Base-by-base conservation (phyloP, 2,329 filamentous ascomycete species). In the Nothopassalora personata region DNA sequence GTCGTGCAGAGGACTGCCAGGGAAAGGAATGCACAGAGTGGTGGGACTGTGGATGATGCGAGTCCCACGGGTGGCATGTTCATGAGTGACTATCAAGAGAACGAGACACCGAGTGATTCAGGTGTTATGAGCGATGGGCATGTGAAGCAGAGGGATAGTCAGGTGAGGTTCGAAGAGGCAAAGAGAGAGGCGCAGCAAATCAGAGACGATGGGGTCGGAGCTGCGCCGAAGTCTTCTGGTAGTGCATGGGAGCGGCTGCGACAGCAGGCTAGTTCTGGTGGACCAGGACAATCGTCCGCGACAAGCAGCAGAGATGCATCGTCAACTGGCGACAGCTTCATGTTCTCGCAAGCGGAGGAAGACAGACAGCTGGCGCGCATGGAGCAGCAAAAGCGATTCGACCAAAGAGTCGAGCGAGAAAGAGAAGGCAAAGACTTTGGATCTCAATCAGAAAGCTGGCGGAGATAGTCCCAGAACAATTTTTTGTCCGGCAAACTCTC, bases 311-410 rank as follows among this genome's bases (percentile, higher is more conserved):
- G 52, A 19, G 68, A 73, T 6, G 68, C 64, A 0, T 72, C 74
- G 13, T 73, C 73, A 1, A 56, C 67, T 5, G 73, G 73, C 2
- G 79, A 81, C 56, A 73, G 72, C 36, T 81, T 79, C 55, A 72
- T 72, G 11, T 81, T 80, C 64, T 75, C 73, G 0, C 69, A 69
- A 1, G 70, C 69, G 1, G 75, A 77, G 5, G 75, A 78, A 56
- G 77, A 81, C 39, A 71, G 73, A 27, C 72, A 75, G 49, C 64
- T 71, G 30, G 78, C 77, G 11, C 77, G 74, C 59, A 65, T 72
- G 45, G 74, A 79, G 60, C 78, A 78, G 28, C 79, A 82, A 67
- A 75, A 71, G 55, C 77, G 81, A 28, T 82, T 82, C 62, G 79
- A 82, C 64, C 74, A 74, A 18, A 70, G 76, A 47, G 61, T 82